Percentiles rank a stretch among this genome's conserved stretches.
phyloP scores from a whole-genome alignment of 495 filamentous ascomycete species.

The Endocarpon pusillum region DNA sequence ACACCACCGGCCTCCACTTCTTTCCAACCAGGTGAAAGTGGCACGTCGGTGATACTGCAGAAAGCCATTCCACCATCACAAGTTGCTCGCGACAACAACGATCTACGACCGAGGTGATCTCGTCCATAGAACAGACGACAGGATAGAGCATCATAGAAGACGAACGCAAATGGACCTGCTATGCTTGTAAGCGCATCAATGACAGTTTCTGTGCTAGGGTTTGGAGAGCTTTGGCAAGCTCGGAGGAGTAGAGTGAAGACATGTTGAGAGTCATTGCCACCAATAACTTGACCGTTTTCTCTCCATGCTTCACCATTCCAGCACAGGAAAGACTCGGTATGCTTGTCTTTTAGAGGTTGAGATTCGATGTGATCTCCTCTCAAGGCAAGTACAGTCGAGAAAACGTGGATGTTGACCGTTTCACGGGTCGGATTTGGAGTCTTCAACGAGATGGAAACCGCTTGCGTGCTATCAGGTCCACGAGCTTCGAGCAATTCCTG shows the following conservation, averaged over 20 bases:
- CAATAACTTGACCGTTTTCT: conserved; percentile 33
- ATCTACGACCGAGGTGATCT: conserved; percentile 75
- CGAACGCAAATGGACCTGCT: conserved; percentile 79
- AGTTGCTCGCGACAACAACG: conserved; percentile 42
- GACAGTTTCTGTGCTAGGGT: conserved; percentile 20
- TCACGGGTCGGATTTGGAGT: conserved; percentile 4
- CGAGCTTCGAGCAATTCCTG: conserved; percentile 27
- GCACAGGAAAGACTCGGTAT: conserved; percentile 58
- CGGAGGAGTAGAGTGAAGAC: conserved; percentile 48
- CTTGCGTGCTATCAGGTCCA: conserved; percentile 37
- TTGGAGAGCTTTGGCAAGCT: conserved; percentile 13
- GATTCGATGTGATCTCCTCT: conserved; percentile 51
- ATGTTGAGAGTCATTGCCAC: conserved; percentile 59
- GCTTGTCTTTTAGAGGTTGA: conserved; percentile 53
- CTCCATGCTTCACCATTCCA: conserved; percentile 99
- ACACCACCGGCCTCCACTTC: conserved; percentile 77
- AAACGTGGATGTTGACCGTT: conserved; percentile 32
- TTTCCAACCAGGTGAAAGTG: conserved; percentile 34
- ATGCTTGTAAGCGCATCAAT: conserved; percentile 41
- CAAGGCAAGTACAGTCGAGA: conserved; percentile 71
- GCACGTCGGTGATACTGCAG: conserved; percentile 55
- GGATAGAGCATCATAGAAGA: conserved; percentile 55
- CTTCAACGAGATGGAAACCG: conserved; percentile 15
- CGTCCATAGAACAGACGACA: conserved; percentile 57
- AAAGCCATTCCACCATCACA: conserved; percentile 38